A percentile compares a stretch with the other conserved stretches of the same genome.
These are phyloP conservation scores for Cardamine chenopodiifolia DNA, from an alignment of 345 rosid species.

Conservation along the genomic window DNA sequence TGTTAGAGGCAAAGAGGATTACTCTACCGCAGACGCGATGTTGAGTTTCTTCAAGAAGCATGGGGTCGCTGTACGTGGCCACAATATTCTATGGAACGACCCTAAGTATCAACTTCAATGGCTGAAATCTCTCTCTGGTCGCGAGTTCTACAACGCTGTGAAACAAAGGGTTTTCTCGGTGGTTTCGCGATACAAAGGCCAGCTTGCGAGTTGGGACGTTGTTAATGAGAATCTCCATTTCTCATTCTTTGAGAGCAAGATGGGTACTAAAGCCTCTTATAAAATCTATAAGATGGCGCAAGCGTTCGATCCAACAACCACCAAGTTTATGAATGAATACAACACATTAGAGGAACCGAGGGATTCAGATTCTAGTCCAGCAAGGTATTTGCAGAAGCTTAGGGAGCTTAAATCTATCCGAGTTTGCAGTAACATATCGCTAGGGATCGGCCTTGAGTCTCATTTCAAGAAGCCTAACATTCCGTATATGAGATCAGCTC, in stretches of 20 bases:
- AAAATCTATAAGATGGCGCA: conserved; percentile 44
- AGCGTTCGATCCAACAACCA: conserved; percentile 29
- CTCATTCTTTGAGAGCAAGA: conserved; percentile 55
- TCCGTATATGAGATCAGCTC: conserved; percentile 68
- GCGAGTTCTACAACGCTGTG: conserved; percentile 43
- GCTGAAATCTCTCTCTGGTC: conserved; percentile 49
- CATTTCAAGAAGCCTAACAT: conserved; percentile 66
- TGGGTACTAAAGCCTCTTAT: conserved; percentile 54
- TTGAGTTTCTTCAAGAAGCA: conserved; percentile 54
- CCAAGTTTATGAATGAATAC: conserved; percentile 66
- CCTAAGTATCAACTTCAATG: conserved; percentile 55
- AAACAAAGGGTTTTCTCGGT: conserved; percentile 48
- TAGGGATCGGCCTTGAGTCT: conserved; percentile 72
- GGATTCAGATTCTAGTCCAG: conserved; percentile 50
- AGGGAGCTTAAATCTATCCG: conserved; percentile 44
- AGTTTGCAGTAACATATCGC: neutral
- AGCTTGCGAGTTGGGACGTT: conserved; percentile 68
- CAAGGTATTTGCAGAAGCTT: conserved; percentile 54
- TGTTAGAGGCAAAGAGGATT: conserved; percentile 54
- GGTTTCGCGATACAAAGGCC: conserved; percentile 60
- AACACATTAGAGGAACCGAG: conserved; percentile 66
- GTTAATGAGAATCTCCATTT: conserved; percentile 74
- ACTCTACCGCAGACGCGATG: conserved; percentile 60
- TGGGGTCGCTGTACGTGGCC: conserved; percentile 64
- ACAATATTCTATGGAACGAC: conserved; percentile 75